These are phyloP conservation scores for Chrysoporthe puriensis DNA, from an alignment of 2,329 filamentous ascomycete genomes.

Conservation along the genomic window DNA sequence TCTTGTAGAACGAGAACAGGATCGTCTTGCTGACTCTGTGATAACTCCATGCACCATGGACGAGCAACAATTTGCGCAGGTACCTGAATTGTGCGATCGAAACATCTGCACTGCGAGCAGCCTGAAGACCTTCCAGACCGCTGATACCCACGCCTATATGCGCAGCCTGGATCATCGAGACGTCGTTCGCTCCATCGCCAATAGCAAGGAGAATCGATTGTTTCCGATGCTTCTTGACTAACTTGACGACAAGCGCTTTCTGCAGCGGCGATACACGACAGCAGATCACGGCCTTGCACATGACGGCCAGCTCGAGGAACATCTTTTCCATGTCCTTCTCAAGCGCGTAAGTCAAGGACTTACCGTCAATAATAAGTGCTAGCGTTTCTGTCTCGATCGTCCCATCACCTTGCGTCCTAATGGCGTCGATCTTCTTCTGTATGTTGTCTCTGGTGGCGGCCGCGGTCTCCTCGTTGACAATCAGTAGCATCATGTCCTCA, in stretches of 20 bases:
- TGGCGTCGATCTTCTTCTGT: slow-evolving; percentile 90
- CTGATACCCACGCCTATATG: slow-evolving; percentile 98
- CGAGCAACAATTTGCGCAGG: slow-evolving; percentile 88
- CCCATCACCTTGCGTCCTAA: slow-evolving; percentile 78
- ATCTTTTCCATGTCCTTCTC: slow-evolving; percentile 93
- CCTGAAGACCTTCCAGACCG: slow-evolving; percentile 94
- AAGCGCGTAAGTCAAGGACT: slow-evolving; percentile 88
- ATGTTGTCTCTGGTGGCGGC: slow-evolving; percentile 84
- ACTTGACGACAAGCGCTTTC: slow-evolving; percentile 95
- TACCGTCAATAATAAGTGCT: slow-evolving; percentile 93
- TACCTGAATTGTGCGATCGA: slow-evolving; percentile 95
- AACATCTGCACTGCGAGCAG: slow-evolving; percentile 92
- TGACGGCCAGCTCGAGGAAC: slow-evolving; percentile 88
- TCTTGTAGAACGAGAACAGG: slow-evolving; percentile 99
- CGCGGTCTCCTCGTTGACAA: slow-evolving; percentile 88
- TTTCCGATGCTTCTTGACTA: slow-evolving; percentile 90
- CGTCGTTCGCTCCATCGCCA: slow-evolving; percentile 96
- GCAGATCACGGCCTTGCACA: slow-evolving; percentile 99
- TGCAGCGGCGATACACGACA: slow-evolving; percentile 96
- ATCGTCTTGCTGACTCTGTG: slow-evolving; percentile 97
- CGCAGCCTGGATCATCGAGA: slow-evolving; percentile 99
- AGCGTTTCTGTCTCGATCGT: slow-evolving; percentile 82
- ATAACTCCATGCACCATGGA: slow-evolving; percentile 97
- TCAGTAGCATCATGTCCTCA: slow-evolving; percentile 97
- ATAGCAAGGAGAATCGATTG: slow-evolving; percentile 93